Evolutionary conservation across 306 rosid genomes (phyloP).

Genomic region (Vigna hirtella): DNA sequence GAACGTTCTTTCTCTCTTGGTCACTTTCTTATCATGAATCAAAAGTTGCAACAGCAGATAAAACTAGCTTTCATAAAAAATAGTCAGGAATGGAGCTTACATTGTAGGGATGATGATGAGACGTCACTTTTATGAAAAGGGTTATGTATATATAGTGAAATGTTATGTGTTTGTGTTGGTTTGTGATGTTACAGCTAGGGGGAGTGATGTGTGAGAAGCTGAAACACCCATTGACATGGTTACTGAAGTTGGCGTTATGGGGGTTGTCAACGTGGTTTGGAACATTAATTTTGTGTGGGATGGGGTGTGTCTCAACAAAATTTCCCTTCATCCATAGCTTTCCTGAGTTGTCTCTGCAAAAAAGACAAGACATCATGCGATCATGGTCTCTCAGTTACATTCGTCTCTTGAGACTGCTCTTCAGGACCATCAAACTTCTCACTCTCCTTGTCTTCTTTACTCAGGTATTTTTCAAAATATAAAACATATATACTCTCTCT

Average conservation of each 20-base stretch:
- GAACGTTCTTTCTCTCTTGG: not conserved
- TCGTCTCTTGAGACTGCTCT: conserved; percentile 52
- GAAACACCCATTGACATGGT: conserved; percentile 61
- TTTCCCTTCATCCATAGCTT: conserved; percentile 63
- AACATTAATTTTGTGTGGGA: conserved; percentile 60
- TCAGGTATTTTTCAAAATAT: conserved; percentile 54
- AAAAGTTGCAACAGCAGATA: not conserved
- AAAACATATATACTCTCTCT: no score
- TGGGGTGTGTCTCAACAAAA: conserved; percentile 35
- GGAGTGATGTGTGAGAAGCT: conserved; percentile 54
- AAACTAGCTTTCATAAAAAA: no score
- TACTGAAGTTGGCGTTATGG: conserved; percentile 55
- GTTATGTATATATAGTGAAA: no score
- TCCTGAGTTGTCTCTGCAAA: conserved; percentile 39
- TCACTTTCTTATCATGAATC: not conserved
- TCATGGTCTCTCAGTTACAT: conserved; percentile 63
- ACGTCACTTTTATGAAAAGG: no score
- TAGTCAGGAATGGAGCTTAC: no score
- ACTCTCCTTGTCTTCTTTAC: conserved; percentile 66
- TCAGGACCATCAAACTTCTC: conserved; percentile 62
- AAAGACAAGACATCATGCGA: conserved; percentile 54
- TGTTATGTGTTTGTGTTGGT: not conserved
- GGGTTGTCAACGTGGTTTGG: conserved; percentile 72
- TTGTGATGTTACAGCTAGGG: conserved; percentile 53
- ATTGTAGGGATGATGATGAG: no score